These are phyloP conservation scores for Trichoderma hamatum DNA, from an alignment of 2,329 filamentous ascomycete species.

Conservation along the genomic window DNA sequence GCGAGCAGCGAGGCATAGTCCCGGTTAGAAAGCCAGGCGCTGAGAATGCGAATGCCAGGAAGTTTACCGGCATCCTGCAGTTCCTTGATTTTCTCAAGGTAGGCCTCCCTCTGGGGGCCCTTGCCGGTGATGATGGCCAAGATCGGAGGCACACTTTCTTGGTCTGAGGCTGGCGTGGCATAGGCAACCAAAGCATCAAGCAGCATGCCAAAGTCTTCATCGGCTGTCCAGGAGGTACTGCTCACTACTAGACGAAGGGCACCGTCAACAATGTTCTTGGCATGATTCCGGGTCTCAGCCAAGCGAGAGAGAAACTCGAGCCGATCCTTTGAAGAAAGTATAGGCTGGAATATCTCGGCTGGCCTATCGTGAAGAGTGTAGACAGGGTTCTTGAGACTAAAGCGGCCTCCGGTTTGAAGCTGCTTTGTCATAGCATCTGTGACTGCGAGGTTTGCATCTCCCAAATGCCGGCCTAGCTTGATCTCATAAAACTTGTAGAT, in stretches of 20 bases:
- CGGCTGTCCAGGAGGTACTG: constrained; percentile 95
- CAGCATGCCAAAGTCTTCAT: constrained; percentile 90
- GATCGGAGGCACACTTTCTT: constrained; percentile 60
- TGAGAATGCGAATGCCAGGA: constrained; percentile 70
- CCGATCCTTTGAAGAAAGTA: constrained; percentile 52
- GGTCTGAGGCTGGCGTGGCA: constrained; percentile 55
- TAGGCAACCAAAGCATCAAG: constrained; percentile 81
- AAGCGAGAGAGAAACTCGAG: constrained; percentile 65
- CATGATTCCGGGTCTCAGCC: constrained; percentile 64
- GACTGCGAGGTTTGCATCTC: constrained; percentile 78
- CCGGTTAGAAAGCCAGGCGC: constrained; percentile 80
- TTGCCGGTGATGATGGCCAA: constrained; percentile 93
- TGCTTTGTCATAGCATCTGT: constrained; percentile 85
- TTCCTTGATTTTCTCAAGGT: constrained; percentile 65
- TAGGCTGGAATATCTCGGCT: constrained; percentile 77
- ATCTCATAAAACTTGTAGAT: constrained; percentile 79
- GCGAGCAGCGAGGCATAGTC: constrained; percentile 86
- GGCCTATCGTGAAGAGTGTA: constrained; percentile 85
- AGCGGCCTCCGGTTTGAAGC: constrained; percentile 62
- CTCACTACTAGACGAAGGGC: constrained; percentile 76
- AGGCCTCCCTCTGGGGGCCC: constrained; percentile 79
- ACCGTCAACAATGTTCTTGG: constrained; percentile 60
- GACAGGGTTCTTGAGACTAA: constrained; percentile 65
- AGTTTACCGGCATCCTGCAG: constrained; percentile 67
- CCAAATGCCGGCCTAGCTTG: constrained; percentile 67